Conservation (phyloP, 139 green algal genomes). For the Axilococcus clingmanii region DNA sequence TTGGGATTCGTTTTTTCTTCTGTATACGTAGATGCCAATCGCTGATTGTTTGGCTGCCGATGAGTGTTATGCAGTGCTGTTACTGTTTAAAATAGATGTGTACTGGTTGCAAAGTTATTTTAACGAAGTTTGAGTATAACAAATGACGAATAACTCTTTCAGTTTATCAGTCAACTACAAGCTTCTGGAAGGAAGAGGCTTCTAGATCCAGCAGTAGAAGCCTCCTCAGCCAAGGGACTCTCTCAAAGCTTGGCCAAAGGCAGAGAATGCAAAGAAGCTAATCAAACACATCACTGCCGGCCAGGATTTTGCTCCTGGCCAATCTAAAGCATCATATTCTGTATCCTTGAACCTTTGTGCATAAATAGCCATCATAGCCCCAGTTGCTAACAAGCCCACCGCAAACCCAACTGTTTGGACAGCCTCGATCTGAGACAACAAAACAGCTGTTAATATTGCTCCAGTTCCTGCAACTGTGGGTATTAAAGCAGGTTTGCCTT, state of each 20-base stretch:
- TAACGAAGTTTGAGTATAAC: no score
- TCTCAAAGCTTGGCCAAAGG: conserved; percentile 41
- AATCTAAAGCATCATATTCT: conserved; percentile 33
- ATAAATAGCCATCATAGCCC: conserved; percentile 8
- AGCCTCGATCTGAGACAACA: conserved; percentile 1
- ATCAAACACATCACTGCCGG: conserved; percentile 40
- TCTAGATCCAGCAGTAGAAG: no score
- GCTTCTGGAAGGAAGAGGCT: no score
- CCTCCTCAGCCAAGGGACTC: no score
- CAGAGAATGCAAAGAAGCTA: conserved; percentile 48
- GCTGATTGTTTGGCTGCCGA: no score
- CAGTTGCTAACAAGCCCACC: conserved; percentile 4
- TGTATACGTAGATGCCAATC: not conserved
- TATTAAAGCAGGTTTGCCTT: conserved; percentile 12
- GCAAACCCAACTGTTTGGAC: conserved; percentile 12
- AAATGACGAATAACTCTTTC: no score
- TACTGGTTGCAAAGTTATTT: no score
- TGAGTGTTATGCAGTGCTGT: no score
- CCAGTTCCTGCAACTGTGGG: conserved; percentile 10
- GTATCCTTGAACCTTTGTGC: conserved; percentile 12
- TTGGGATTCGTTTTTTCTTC: not conserved
- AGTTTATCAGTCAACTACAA: no score
- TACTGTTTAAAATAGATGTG: no score
- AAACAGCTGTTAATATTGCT: conserved; percentile 7
- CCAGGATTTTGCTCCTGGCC: conserved; percentile 52